Evolutionary conservation across 2,329 filamentous ascomycete genomes (phyloP), one percentile per base, ranked within the genome.

Genomic region (Trichoderma citrinoviride): DNA sequence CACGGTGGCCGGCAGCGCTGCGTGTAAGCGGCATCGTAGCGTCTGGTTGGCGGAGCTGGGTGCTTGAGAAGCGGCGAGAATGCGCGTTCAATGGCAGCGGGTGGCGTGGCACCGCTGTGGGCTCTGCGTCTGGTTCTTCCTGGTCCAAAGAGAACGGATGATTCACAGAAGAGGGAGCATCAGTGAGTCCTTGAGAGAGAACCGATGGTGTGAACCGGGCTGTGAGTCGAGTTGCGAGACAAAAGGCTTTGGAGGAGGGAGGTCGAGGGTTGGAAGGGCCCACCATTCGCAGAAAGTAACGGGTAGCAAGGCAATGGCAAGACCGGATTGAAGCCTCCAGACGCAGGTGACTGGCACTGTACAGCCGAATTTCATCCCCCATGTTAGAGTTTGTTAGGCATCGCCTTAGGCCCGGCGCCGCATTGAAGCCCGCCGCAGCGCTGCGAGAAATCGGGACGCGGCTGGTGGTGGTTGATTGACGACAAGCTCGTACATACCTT

Each of bases 21-120:
- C 73, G 70, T 41, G 72, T 76, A 40, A 71, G 68, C 44, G 72
- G 71, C 74, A 76, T 76, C 54, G 37, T 60, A 50, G 25, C 61
- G 54, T 27, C 49, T 33, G 19, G 43, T 44, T 37, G n/a, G 37
- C 60, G 37, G 60, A 49, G 49, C 60, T 21, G 40, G 49, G 27
- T 33, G 25, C 15, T 50, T 7, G 15, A 29, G 33, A 17, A 23
- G 21, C 23, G n/a, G n/a, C 5, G 29, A 52, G 49, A 15, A 54
- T 7, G 27, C n/a, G 49, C 41, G 23, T n/a, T 8, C 2, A 19
- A 7, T 21, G 23, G 3, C 14, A 37, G 43, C 15, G 33, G 5
- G 29, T 37, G 33, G 33, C 33, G 33, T 37, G 33, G 33, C 33
- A 37, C 14, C 3, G 33, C 33, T 37, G 33, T 37, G 33, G 14